Percentiles rank a stretch among this genome's conserved stretches.
These are phyloP conservation scores for Aurinia saxatilis DNA, from an alignment of 345 rosid genomes.

Conservation along the genomic window DNA sequence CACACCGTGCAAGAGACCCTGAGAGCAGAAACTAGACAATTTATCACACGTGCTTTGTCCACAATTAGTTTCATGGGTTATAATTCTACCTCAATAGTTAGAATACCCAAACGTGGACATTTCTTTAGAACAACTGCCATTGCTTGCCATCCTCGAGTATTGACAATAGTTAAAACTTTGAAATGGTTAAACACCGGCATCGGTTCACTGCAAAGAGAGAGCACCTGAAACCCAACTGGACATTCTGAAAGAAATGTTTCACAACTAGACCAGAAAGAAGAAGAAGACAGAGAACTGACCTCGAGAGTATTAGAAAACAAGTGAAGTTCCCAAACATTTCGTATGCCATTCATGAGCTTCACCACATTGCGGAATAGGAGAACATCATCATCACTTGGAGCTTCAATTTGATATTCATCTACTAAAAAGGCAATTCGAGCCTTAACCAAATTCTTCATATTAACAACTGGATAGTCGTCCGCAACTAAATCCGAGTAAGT, in stretches of 20 bases:
- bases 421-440: too few species aligned
- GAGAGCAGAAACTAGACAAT: neutral
- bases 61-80: too few species aligned
- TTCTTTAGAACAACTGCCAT: conserved; percentile 13
- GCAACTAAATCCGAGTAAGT: neutral
- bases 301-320: neutral
- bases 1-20: conserved; percentile 12
- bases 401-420: too few species aligned
- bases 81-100: neutral
- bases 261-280: too few species aligned
- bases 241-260: too few species aligned
- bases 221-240: too few species aligned
- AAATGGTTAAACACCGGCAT: conserved; percentile 1
- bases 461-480: conserved; percentile 6
- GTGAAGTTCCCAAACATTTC: too few species aligned
- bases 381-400: too few species aligned
- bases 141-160: conserved; percentile 20
- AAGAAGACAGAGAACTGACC: neutral
- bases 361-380: too few species aligned
- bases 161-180: neutral
- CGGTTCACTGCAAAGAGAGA: neutral
- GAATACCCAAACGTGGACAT: conserved; percentile 3
- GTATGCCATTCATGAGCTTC: too few species aligned
- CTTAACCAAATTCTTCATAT: too few species aligned
- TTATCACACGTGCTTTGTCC: neutral